A percentile compares a stretch with the other conserved stretches of the same genome.
These are phyloP conservation scores for Pterulicium gracile DNA, from an alignment of 1,284 basidiomycete genomes.

Conservation along the genomic window DNA sequence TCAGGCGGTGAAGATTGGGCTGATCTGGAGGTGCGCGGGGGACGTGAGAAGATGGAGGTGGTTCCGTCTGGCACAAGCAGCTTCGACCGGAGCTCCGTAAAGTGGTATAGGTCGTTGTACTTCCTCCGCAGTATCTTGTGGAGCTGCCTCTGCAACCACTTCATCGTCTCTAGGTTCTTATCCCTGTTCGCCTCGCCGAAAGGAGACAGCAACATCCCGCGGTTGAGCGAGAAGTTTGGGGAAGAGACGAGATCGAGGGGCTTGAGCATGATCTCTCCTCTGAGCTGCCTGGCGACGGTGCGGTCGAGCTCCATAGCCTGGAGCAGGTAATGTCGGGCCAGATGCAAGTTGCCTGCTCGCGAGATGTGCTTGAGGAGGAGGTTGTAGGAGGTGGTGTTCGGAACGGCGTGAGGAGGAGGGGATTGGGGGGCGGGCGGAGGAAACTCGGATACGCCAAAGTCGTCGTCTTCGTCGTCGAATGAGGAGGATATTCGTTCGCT, in stretches of 20 bases:
- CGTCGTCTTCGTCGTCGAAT: slow-evolving; percentile 65
- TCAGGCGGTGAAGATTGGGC: neutral
- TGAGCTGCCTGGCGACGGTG: slow-evolving; percentile 20
- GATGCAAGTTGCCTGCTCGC: slow-evolving; percentile 29
- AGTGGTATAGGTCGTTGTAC: slow-evolving; percentile 32
- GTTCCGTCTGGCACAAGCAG: slow-evolving; percentile 7
- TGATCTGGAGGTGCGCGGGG: slow-evolving; percentile 4
- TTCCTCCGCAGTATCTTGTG: slow-evolving; percentile 33
- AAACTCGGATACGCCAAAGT: slow-evolving; percentile 37
- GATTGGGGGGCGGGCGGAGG: slow-evolving; percentile 25
- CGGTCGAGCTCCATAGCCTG: slow-evolving; percentile 44
- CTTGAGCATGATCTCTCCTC: slow-evolving; percentile 14
- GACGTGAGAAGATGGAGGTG: slow-evolving; percentile 8
- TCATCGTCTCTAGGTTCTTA: slow-evolving; percentile 43
- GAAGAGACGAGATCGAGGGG: slow-evolving; percentile 8
- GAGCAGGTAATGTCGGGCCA: slow-evolving; percentile 63
- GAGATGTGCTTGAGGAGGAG: slow-evolving; percentile 49
- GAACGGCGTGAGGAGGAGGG: slow-evolving; percentile 35
- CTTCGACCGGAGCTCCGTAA: slow-evolving; percentile 17
- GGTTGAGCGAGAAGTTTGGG: slow-evolving; percentile 25
- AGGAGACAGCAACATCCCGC: slow-evolving; percentile 41
- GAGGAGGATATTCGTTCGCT: slow-evolving; percentile 33
- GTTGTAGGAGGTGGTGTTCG: slow-evolving; percentile 63
- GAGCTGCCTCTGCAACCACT: slow-evolving; percentile 41
- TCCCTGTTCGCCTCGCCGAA: slow-evolving; percentile 44